Base-by-base conservation (phyloP, 768 basidiomycete species). In the Boletus sp. region DNA sequence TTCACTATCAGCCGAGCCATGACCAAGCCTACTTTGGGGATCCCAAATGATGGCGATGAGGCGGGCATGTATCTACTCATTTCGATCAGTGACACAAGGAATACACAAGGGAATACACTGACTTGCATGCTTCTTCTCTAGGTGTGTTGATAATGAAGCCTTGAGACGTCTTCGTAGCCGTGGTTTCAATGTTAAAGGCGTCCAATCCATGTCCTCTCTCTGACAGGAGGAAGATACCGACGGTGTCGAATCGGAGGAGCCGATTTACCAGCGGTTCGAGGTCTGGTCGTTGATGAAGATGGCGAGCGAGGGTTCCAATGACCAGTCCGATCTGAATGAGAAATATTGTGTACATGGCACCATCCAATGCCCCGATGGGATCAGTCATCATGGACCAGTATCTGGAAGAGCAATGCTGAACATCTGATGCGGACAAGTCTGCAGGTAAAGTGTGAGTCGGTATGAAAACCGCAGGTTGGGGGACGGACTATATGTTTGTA, bases 161-260 rank as follows among this genome's bases (percentile, higher is more conserved):
- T 56, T 78, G 71, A 3, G 70, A 49, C 1, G 77, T 80, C 54
- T 75, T 76, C 0, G 79, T 82, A 11, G 82, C 84, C 12, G 83
- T 85, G 7, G 84, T 85, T 65, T 85, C 83, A 10, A 84, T 77
- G 61, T 85, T 83, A 61, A 81, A 78, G 1, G 82, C 78, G 46
- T 84, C 83, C 18, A 85, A 67, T 14, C 83, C 84, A 56, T 85
- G 84, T 2, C 81, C 83, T 9, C 80, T 76, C 70, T 84, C 83
- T 0, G 80, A 78, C 42, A 83, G 68, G 46, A 83, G 76, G 59
- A 78, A 83, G 40, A 82, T 72, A 1, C 83, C 82, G 47, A 81
- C 76, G 15, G 77, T 79, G 20, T 84, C 81, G 41, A 83, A 80
- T 20, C 76, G 74, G 42, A 84, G 67, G n/a, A 84, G 69, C 33